Evolutionary conservation across 441 rosid species (phyloP), one percentile per base, ranked within the genome.

Genomic region (Raphanus hybrid): DNA sequence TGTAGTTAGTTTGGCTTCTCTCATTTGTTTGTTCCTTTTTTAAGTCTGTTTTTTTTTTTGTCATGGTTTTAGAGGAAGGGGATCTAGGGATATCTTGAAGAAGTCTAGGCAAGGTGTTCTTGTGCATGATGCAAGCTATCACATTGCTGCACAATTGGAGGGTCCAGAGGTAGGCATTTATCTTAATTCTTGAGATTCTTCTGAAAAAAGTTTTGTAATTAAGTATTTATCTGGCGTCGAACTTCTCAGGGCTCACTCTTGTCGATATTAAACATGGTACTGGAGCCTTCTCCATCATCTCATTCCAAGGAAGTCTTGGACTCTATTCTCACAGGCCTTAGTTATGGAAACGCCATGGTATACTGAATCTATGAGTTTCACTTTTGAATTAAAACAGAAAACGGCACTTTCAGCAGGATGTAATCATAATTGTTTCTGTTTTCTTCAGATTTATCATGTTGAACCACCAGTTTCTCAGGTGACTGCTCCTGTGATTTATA

Each of bases 111-210:
- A 86, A 27, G 92, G 92, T 71, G 97, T 82, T 55, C 85, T 93
- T 75, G 78, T 93, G 60, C 97, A 91, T 78, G 98, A 95, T 87
- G 97, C 97, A 15, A 93, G 97, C 79, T 93, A 95, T 82, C 70
- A 83, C 85, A 59, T 83, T 76, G 86, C 90, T 75, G 81, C 88
- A 15, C 99, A 93, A 78, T 77, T 95, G 87, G 96, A 90, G 78
- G 99, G 98, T 84, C 88, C 92, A 74, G 84, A 95, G 98, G 99
- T 84, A 84, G 80, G 91, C 85, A 75, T 83, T 79, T n/a, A 57
- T 66, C 60, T 55, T 81, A 0, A 5, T 52, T 74, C 58, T 75
- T 75, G 62, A 62, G 55, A 35, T 59, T 58, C 50, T 70, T 26
- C 37, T 66, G 15, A 35, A 23, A 23, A 20, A 23, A 23, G 26